Conservation (phyloP, 768 basidiomycete species). For the Suillus variegatus region DNA sequence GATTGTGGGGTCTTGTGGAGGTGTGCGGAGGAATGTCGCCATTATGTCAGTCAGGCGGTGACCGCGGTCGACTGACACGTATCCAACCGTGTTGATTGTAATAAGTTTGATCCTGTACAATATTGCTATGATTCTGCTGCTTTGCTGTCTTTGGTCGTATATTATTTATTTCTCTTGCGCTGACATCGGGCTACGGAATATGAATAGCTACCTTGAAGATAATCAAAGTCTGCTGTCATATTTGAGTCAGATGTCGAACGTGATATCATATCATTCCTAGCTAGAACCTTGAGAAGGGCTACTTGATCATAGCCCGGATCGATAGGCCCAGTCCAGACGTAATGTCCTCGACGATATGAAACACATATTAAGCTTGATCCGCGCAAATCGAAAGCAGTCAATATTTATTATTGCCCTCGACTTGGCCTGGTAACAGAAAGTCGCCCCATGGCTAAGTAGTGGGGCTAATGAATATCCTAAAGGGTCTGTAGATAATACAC, state of each 20-base stretch:
- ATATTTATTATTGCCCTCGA: conserved; percentile 16
- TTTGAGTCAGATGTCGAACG: neutral
- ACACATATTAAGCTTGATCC: neutral
- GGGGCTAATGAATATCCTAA: conserved; percentile 28
- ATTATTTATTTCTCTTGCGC: neutral
- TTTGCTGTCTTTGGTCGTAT: neutral
- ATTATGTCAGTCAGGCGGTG: conserved; percentile 6
- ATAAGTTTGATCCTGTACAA: conserved; percentile 25
- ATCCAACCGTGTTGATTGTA: neutral
- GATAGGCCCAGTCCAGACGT: neutral
- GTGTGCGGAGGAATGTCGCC: conserved; percentile 7
- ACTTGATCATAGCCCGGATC: neutral
- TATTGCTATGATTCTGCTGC: conserved; percentile 3
- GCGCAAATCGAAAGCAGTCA: conserved; percentile 3
- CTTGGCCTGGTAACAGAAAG: conserved; percentile 10
- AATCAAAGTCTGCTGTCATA: neutral
- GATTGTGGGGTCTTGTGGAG: conserved; percentile 6
- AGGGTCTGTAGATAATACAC: conserved; percentile 29
- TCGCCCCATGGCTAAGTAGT: conserved; percentile 14
- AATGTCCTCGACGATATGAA: neutral
- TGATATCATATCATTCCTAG: neutral
- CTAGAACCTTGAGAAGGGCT: neutral
- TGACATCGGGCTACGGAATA: neutral
- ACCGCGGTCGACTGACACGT: neutral
- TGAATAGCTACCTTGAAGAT: neutral